These are phyloP conservation scores for Leptodontidium sp. DNA, from an alignment of 2,329 filamentous ascomycete genomes.

Conservation along the genomic window DNA sequence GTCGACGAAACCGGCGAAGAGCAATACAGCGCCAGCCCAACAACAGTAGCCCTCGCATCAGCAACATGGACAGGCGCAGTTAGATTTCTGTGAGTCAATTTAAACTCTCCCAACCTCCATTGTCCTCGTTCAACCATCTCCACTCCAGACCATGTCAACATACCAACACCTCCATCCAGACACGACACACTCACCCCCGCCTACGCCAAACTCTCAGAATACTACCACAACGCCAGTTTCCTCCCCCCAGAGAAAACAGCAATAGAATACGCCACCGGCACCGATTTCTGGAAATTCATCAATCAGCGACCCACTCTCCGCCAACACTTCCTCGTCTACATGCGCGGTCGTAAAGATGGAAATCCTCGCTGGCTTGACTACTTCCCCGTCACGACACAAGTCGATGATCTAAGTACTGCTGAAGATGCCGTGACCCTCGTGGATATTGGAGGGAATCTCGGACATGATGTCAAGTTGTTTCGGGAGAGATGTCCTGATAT, in stretches of 20 bases:
- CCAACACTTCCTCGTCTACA: constrained; percentile 25
- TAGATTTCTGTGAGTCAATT: constrained; percentile 15
- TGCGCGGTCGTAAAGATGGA: constrained; percentile 24
- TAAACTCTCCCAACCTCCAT: neutral
- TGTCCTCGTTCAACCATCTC: neutral
- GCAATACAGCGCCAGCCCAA: constrained; percentile 23
- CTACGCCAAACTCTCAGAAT: constrained; percentile 21
- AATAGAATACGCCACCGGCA: constrained; percentile 25
- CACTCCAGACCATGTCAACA: neutral
- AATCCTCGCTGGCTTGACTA: constrained; percentile 26
- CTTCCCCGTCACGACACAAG: constrained; percentile 19
- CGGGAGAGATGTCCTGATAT: constrained; percentile 25
- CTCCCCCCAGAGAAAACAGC: constrained; percentile 18
- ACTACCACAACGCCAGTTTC: constrained; percentile 23
- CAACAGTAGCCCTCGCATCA: constrained; percentile 26
- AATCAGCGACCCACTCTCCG: constrained; percentile 15
- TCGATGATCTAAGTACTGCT: neutral
- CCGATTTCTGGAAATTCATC: constrained; percentile 20
- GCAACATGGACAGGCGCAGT: constrained; percentile 20
- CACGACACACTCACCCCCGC: constrained; percentile 21
- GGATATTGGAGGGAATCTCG: constrained; percentile 30
- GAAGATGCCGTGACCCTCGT: constrained; percentile 21
- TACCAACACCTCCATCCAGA: neutral
- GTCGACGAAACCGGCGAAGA: constrained; percentile 28
- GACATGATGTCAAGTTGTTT: constrained; percentile 35